Base-by-base conservation (phyloP, 805 yeast genomes). In the Barnettozyma sucrosica region DNA sequence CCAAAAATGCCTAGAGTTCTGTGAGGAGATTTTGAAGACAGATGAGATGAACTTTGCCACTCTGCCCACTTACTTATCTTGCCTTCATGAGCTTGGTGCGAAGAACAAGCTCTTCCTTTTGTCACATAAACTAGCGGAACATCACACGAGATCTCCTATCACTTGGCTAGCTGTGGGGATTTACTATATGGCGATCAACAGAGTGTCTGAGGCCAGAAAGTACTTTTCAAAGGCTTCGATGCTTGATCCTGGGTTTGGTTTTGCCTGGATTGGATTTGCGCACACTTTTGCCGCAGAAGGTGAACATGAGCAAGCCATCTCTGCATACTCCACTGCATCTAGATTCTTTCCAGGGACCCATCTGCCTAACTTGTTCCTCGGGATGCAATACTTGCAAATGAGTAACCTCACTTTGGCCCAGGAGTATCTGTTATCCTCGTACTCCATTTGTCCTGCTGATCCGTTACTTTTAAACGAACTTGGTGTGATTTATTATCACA, bases 251-350 rank as follows among this genome's bases (percentile, higher is more conserved):
- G 86, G 83, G 55, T 89, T 87, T 68, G 95, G 93, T 0, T 92
- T 87, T 45, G 96, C 98, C 1, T 93, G 99, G 99, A 81, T 93
- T 30, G 99, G 97, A 3, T 93, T 93, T 69, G 98, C 98, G 1
- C 98, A 92, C 60, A 90, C 98, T 0, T 93, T 90, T 76, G 97
- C 97, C 0, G 83, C 87, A 3, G 99, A 93, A 64, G 95, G 97
- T n/a, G 99, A 93, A 66, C 97, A 93, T 64, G 99, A 93, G 64
- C 98, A 93, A 66, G 98, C 98, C 1, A 85, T 93, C 20, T 85
- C 97, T 48, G 98, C 98, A 0, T 93, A 90, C 66, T 90, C 98
- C 2, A 90, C 96, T 11, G 97, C 97, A 0, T 89, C 96, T 1
- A 71, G 97, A 51, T 74, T 90, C 38, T 93, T 93, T 59, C 89